Conservation (phyloP, 192 early-diverging fungal species). For the Coemansia sp. region DNA sequence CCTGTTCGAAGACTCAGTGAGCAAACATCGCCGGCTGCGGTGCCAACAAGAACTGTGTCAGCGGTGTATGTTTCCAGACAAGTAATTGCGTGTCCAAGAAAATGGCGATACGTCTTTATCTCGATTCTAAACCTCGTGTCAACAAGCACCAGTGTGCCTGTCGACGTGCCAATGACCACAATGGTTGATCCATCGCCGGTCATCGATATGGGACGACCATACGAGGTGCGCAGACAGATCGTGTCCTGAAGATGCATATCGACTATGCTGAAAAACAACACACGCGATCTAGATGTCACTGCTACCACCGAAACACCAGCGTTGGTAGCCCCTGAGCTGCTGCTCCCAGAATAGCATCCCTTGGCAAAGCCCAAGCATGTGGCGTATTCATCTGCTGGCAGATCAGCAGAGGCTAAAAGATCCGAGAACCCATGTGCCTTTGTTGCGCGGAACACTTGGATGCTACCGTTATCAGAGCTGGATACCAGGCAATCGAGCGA, state of each 20-base stretch:
- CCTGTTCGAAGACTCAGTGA: slow-evolving; percentile 41
- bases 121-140: slow-evolving; percentile 46
- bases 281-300: slow-evolving; percentile 46
- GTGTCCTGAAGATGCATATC: slow-evolving; percentile 21
- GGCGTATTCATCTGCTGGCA: slow-evolving; percentile 27
- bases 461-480: slow-evolving; percentile 77
- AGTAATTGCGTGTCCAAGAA: slow-evolving; percentile 29
- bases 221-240: slow-evolving; percentile 14
- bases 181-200: slow-evolving; percentile 17
- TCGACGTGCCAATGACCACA: slow-evolving; percentile 37
- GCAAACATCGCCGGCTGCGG: slow-evolving; percentile 34
- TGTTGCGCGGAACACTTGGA: slow-evolving; percentile 70
- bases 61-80: slow-evolving; percentile 15
- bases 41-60: slow-evolving; percentile 35
- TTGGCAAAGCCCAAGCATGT: slow-evolving; percentile 25
- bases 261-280: slow-evolving; percentile 28
- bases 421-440: slow-evolving; percentile 12
- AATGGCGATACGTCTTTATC: slow-evolving; percentile 35
- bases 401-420: slow-evolving; percentile 12
- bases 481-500: slow-evolving; percentile 77
- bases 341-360: neutral
- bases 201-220: slow-evolving; percentile 31
- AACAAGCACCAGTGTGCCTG: slow-evolving; percentile 28
- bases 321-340: neutral
- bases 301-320: slow-evolving; percentile 28